A percentile compares a stretch with the other conserved stretches of the same genome.
Conservation (phyloP, 257 asterid species). For the Lantana camara region DNA sequence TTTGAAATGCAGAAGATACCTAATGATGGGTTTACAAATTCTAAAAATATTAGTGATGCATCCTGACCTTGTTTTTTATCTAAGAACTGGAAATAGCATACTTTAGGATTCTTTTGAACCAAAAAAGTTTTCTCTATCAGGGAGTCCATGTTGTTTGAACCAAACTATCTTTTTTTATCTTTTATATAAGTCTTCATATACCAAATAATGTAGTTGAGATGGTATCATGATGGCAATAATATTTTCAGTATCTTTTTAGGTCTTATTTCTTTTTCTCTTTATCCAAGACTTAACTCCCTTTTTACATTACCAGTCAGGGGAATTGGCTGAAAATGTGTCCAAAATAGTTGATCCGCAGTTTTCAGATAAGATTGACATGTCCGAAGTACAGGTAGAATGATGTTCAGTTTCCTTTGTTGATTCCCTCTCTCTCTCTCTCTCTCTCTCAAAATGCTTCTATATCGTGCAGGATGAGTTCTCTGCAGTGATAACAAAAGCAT, state of each 20-base stretch:
- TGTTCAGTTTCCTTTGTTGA: slow-evolving; percentile 10
- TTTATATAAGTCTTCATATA: not conserved
- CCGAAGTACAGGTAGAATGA: slow-evolving; percentile 87
- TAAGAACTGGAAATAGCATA: slow-evolving; percentile 1
- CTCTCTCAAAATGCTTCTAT: slow-evolving; percentile 19
- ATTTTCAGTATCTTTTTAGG: not conserved
- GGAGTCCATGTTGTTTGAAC: slow-evolving; percentile 11
- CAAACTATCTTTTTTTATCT: slow-evolving; percentile 1
- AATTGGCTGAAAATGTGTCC: slow-evolving; percentile 95
- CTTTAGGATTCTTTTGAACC: slow-evolving; percentile 9
- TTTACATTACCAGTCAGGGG: slow-evolving; percentile 69
- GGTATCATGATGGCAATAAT: too few relatives aligned
- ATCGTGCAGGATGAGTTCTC: slow-evolving; percentile 93
- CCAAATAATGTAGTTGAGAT: not conserved
- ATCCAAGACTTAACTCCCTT: slow-evolving; percentile 21
- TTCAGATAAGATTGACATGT: slow-evolving; percentile 83
- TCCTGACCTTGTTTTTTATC: slow-evolving; percentile 8
- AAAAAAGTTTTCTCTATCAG: not conserved
- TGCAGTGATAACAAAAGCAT: slow-evolving; percentile 89
- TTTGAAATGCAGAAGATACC: slow-evolving; percentile 19
- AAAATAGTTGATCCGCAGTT: slow-evolving; percentile 80
- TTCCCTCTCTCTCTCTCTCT: not conserved
- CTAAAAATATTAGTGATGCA: slow-evolving; percentile 16
- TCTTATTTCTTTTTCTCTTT: slow-evolving; percentile 8
- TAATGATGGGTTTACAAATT: slow-evolving; percentile 14